These are phyloP conservation scores for Singerocomus rubriflavus DNA, from an alignment of 1,284 basidiomycete species.

Conservation along the genomic window DNA sequence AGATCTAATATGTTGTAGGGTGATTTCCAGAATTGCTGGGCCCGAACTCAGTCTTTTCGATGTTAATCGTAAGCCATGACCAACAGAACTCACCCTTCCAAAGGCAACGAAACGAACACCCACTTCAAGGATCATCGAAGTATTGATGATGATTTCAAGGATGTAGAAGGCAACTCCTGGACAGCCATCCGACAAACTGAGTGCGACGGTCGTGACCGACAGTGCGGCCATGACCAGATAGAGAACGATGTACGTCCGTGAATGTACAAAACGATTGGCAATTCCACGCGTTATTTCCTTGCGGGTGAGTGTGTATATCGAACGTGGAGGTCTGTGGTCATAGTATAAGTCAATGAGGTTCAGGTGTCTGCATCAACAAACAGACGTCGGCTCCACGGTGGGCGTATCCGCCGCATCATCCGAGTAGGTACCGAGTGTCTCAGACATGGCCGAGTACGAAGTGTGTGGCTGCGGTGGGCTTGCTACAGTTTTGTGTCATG, in stretches of 20 bases:
- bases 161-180: slow-evolving; percentile 83
- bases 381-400: slow-evolving; percentile 22
- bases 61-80: neutral
- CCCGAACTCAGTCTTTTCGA: slow-evolving; percentile 6
- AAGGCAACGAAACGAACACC: slow-evolving; percentile 85
- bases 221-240: slow-evolving; percentile 89
- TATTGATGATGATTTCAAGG: slow-evolving; percentile 88
- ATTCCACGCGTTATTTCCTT: slow-evolving; percentile 76
- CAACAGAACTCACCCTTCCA: slow-evolving; percentile 63
- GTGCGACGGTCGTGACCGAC: slow-evolving; percentile 86
- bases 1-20: slow-evolving; percentile 88
- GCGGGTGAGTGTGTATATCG: slow-evolving; percentile 77
- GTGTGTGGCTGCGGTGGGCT: slow-evolving; percentile 8
- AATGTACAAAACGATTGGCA: slow-evolving; percentile 84
- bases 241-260: slow-evolving; percentile 75
- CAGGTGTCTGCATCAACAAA: neutral
- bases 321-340: slow-evolving; percentile 58
- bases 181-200: slow-evolving; percentile 79
- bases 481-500: slow-evolving; percentile 15
- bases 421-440: slow-evolving; percentile 17
- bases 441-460: slow-evolving; percentile 24
- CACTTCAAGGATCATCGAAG: slow-evolving; percentile 91
- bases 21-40: slow-evolving; percentile 93
- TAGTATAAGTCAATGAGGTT: slow-evolving; percentile 15
- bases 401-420: slow-evolving; percentile 14